Conservation (phyloP, 495 filamentous ascomycete species). For the Penicillium flavigenum region DNA sequence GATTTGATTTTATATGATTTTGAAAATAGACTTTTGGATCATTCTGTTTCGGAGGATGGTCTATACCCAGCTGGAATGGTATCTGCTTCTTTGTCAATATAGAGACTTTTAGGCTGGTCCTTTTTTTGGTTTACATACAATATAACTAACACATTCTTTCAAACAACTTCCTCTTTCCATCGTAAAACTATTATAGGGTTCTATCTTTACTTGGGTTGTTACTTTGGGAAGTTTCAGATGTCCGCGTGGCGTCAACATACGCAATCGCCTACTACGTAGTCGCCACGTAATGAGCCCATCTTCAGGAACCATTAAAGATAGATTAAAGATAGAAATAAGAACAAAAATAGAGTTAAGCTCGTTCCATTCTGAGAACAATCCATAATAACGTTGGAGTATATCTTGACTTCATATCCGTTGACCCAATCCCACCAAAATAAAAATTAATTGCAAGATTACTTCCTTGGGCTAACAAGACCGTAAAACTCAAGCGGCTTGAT, state of each 20-base stretch:
- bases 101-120: slow-evolving; percentile 27
- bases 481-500: slow-evolving; percentile 37
- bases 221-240: neutral
- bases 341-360: neutral
- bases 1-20: slow-evolving; percentile 13
- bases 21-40: slow-evolving; percentile 13
- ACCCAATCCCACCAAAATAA: neutral
- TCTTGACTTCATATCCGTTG: slow-evolving; percentile 10
- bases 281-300: neutral
- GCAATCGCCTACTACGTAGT: slow-evolving; percentile 4
- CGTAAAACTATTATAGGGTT: neutral
- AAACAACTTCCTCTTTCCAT: neutral
- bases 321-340: neutral
- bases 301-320: neutral
- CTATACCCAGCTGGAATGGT: slow-evolving; percentile 24
- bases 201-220: neutral
- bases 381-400: slow-evolving; percentile 4
- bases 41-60: slow-evolving; percentile 16
- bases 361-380: slow-evolving; percentile 6
- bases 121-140: slow-evolving; percentile 11
- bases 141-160: slow-evolving; percentile 21
- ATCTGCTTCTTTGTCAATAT: slow-evolving; percentile 25
- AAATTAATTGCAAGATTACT: slow-evolving; percentile 6
- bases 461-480: slow-evolving; percentile 41
- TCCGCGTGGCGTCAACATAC: slow-evolving; percentile 10